Conservation (phyloP, 106 monocot genomes). For the Apostasia shenzhenica region DNA sequence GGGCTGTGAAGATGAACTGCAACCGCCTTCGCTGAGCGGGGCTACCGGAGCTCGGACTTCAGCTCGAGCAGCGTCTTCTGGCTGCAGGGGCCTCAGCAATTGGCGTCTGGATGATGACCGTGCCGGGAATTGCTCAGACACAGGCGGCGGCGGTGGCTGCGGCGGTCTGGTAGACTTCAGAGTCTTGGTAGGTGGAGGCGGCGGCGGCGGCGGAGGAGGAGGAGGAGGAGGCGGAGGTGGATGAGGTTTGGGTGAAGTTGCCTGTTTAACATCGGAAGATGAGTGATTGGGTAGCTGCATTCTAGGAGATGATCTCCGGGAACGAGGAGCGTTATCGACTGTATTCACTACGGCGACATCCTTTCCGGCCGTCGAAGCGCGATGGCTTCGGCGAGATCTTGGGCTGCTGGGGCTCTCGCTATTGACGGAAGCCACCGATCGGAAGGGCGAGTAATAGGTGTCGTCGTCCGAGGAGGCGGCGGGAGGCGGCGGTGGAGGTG, state of each 20-base stretch:
- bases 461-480: conserved; percentile 14
- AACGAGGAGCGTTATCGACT: conserved; percentile 14
- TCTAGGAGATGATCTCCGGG: conserved; percentile 25
- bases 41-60: conserved; percentile 19
- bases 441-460: conserved; percentile 18
- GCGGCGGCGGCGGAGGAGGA: conserved; percentile 15
- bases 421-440: conserved; percentile 12
- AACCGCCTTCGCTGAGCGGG: conserved; percentile 6
- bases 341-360: background rate
- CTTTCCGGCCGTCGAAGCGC: conserved; percentile 3
- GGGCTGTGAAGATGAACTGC: background rate
- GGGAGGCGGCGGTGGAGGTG: background rate
- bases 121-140: background rate
- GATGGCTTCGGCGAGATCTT: conserved; percentile 15
- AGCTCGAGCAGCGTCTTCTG: conserved; percentile 21
- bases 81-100: conserved; percentile 38
- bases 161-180: conserved; percentile 8
- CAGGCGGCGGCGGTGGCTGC: conserved; percentile 10
- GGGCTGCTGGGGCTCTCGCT: conserved; percentile 24
- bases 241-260: conserved; percentile 5
- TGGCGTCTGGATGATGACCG: conserved; percentile 24
- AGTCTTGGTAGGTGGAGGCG: conserved; percentile 11
- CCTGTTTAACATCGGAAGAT: conserved; percentile 27
- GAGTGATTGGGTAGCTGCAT: conserved; percentile 8
- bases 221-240: conserved; percentile 12